Evolutionary conservation across 495 filamentous ascomycete species (phyloP).

Genomic region (Aspergillus carlsbadensis): DNA sequence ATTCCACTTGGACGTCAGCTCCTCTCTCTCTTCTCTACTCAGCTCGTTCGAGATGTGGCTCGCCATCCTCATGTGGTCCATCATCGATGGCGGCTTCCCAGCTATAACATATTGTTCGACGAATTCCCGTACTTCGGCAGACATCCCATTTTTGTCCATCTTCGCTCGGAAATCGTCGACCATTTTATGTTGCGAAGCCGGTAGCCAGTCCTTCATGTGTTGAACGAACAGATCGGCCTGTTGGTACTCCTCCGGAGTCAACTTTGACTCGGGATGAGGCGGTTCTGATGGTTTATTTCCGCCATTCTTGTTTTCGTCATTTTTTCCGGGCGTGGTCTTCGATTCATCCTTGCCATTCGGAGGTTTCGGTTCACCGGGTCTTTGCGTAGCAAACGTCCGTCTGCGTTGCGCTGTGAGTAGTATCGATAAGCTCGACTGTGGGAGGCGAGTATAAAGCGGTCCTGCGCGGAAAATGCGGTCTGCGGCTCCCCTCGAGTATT

Average conservation of each 20-base stretch:
- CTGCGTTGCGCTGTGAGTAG: constrained; percentile 46
- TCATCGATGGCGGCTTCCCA: constrained; percentile 32
- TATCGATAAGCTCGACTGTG: constrained; percentile 41
- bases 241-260: constrained; percentile 39
- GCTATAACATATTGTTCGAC: constrained; percentile 31
- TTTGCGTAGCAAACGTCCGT: constrained; percentile 56
- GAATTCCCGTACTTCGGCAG: constrained; percentile 31
- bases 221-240: constrained; percentile 31
- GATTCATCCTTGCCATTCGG: constrained; percentile 39
- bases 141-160: constrained; percentile 35
- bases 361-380: constrained; percentile 47
- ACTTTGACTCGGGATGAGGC: constrained; percentile 14
- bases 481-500: constrained; percentile 56
- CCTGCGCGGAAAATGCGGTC: constrained; percentile 43
- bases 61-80: constrained; percentile 37
- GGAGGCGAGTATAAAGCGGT: constrained; percentile 34
- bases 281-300: not conserved
- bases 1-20: constrained; percentile 25
- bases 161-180: constrained; percentile 31
- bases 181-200: constrained; percentile 27
- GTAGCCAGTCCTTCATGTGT: constrained; percentile 30
- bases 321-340: constrained; percentile 26
- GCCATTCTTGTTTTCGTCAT: constrained; percentile 33
- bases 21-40: constrained; percentile 45
- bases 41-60: constrained; percentile 39